Percentiles rank a stretch among this genome's conserved stretches.
These are phyloP conservation scores for Takakia lepidozioides DNA, from an alignment of 225 moss, liverwort and hornwort species.

Conservation along the genomic window DNA sequence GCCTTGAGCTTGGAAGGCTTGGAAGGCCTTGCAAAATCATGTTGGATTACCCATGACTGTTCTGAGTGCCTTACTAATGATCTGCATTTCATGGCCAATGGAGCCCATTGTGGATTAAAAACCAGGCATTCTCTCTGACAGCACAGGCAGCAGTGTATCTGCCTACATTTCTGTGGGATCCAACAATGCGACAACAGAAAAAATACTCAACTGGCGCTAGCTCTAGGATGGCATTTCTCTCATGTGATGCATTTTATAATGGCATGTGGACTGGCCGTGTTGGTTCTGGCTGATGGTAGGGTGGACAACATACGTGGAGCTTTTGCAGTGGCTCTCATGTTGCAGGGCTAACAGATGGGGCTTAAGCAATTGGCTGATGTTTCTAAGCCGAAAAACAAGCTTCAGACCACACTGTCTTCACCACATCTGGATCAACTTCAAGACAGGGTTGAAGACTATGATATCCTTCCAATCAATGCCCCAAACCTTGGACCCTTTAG, in stretches of 20 bases:
- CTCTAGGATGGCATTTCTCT: too few species aligned
- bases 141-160: neutral
- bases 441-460: slow-evolving; percentile 4
- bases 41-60: neutral
- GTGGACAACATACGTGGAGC: slow-evolving; percentile 93
- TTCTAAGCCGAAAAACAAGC: slow-evolving; percentile 27
- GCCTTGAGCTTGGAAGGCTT: slow-evolving; percentile 77
- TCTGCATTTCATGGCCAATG: too few species aligned
- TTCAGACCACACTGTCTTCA: slow-evolving; percentile 10
- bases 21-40: slow-evolving; percentile 59
- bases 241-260: too few species aligned
- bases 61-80: too few species aligned
- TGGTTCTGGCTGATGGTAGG: too few species aligned
- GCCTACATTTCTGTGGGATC: neutral
- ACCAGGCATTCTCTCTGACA: neutral
- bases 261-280: too few species aligned
- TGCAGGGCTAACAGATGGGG: slow-evolving; percentile 88
- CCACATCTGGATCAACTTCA: neutral
- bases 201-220: too few species aligned
- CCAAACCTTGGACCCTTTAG: slow-evolving; percentile 1
- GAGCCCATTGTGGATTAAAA: too few species aligned
- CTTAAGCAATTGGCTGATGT: slow-evolving; percentile 39
- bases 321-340: slow-evolving; percentile 88
- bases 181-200: neutral
- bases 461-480: slow-evolving; percentile 4